These are phyloP conservation scores for Pelargonium australe DNA, from an alignment of 441 rosid species.

Conservation along the genomic window DNA sequence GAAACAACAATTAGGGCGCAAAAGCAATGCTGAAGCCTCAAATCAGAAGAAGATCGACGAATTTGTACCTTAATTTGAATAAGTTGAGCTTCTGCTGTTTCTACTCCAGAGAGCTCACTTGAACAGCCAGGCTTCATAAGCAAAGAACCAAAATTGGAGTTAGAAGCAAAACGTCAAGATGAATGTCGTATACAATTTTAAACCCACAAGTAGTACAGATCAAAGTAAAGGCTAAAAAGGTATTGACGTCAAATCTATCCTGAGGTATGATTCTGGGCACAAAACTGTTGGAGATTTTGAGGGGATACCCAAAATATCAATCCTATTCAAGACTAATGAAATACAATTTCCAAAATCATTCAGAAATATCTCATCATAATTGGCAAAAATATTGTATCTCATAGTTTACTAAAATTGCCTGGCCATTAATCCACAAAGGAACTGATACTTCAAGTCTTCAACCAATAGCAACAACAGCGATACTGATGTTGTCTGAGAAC, in stretches of 20 bases:
- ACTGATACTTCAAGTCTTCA: no score
- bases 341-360: neutral
- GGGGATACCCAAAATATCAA: no score
- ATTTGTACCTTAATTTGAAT: constrained; percentile 63
- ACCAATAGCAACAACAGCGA: no score
- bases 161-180: constrained; percentile 4
- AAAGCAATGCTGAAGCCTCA: neutral
- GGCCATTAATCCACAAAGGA: no score
- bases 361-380: no score
- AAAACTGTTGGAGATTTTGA: neutral
- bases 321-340: no score
- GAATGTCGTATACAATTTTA: neutral
- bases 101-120: constrained; percentile 69
- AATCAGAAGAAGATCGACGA: no score
- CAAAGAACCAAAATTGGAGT: constrained; percentile 13
- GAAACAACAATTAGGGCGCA: neutral
- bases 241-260: neutral
- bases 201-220: neutral
- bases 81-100: constrained; percentile 60
- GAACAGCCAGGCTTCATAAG: constrained; percentile 80
- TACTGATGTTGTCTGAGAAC: no score
- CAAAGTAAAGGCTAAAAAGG: neutral
- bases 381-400: no score
- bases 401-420: no score
- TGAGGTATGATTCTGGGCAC: neutral